These are phyloP conservation scores for Capsicum rhomboideum DNA, from an alignment of 257 asterid species.

Conservation along the genomic window DNA sequence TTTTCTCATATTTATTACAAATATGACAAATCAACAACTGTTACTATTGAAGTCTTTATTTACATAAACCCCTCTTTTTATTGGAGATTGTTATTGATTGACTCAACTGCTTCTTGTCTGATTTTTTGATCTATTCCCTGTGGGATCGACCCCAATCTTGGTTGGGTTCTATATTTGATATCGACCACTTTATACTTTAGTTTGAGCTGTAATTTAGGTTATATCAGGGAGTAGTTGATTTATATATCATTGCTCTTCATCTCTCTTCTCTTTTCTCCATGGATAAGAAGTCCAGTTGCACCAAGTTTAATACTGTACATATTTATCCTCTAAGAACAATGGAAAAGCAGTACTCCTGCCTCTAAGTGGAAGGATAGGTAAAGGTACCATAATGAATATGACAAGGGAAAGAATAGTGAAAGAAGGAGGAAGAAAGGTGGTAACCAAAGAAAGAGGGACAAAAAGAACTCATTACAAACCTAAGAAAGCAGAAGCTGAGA, in stretches of 20 bases:
- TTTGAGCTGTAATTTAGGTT: no score
- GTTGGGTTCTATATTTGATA: no score
- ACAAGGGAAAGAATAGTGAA: conserved; percentile 48
- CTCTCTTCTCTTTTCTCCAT: not conserved
- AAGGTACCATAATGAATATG: conserved; percentile 64
- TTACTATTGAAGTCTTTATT: no score
- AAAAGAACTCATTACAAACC: conserved; percentile 54
- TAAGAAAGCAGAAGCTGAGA: conserved; percentile 52
- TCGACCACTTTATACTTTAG: no score
- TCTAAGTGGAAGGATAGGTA: conserved; percentile 81
- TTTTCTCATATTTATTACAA: no score
- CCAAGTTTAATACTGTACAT: not conserved
- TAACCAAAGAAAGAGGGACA: conserved; percentile 64
- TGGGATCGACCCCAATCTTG: no score
- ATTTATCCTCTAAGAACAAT: conserved; percentile 59
- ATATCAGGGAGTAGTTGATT: no score
- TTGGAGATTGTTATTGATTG: no score
- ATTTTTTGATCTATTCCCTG: no score
- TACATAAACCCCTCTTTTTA: no score
- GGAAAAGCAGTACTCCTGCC: conserved; percentile 61
- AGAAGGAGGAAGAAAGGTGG: conserved; percentile 63
- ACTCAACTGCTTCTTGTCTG: no score
- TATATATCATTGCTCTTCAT: not conserved
- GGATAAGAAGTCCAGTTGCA: not conserved
- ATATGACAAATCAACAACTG: no score